A percentile compares a stretch with the other conserved stretches of the same genome.
These are phyloP conservation scores for Mycena galopus DNA, from an alignment of 768 basidiomycete genomes.

Conservation along the genomic window DNA sequence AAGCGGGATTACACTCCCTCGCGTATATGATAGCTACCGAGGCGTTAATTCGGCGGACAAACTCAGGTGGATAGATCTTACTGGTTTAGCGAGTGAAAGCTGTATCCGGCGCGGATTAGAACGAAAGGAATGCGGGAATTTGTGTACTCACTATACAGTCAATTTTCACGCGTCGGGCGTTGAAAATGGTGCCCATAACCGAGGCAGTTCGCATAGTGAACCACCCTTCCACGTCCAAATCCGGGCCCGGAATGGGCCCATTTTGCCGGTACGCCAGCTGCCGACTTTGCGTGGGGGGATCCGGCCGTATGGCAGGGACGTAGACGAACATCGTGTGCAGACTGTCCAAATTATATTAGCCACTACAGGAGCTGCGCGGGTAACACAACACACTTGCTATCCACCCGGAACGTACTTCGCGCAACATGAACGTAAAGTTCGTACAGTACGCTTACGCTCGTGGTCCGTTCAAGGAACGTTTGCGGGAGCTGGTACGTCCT, in stretches of 20 bases:
- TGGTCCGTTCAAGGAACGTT: constrained; percentile 51
- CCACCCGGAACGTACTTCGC: constrained; percentile 53
- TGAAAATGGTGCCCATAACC: constrained; percentile 40
- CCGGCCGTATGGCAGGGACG: constrained; percentile 48
- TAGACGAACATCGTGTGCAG: constrained; percentile 47
- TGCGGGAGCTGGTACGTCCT: constrained; percentile 45
- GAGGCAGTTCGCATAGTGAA: constrained; percentile 37
- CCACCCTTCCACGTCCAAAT: constrained; percentile 54
- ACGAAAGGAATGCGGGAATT: background rate
- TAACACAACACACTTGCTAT: constrained; percentile 53
- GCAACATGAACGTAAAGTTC: constrained; percentile 52
- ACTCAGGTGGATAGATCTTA: constrained; percentile 32
- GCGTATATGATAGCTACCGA: constrained; percentile 34
- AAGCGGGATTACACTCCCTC: constrained; percentile 33
- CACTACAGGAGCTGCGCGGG: background rate
- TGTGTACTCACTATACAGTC: constrained; percentile 44
- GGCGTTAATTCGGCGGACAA: background rate
- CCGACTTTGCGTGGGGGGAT: constrained; percentile 47
- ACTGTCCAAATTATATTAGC: constrained; percentile 25
- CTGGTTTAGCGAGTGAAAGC: constrained; percentile 54
- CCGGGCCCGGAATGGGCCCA: constrained; percentile 47
- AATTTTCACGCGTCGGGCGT: constrained; percentile 41
- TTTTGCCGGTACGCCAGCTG: constrained; percentile 50
- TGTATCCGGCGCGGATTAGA: constrained; percentile 15
- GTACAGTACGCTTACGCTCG: constrained; percentile 52